These are phyloP conservation scores for Picea glauca DNA, from an alignment of 75 land plant genomes.

Conservation along the genomic window DNA sequence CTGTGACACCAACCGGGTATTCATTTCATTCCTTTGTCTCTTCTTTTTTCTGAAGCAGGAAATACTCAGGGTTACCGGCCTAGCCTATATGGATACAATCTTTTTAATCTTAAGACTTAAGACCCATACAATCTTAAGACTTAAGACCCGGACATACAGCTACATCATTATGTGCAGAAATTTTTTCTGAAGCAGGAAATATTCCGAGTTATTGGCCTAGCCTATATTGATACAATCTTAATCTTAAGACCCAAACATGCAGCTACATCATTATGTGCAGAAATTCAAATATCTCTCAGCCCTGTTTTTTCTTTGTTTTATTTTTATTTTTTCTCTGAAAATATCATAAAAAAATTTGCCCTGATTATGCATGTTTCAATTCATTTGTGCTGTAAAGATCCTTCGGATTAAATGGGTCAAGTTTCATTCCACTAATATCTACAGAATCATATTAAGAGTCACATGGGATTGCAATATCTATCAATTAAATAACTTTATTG, in stretches of 20 bases:
- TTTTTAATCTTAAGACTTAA: not conserved
- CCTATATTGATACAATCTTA: not conserved
- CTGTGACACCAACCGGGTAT: constrained; percentile 54
- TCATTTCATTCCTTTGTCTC: not conserved
- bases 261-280: too few species aligned
- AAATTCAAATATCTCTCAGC: too few species aligned
- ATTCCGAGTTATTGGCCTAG: too few species aligned
- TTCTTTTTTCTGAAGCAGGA: not conserved
- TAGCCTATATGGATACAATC: not conserved
- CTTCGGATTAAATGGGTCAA: too few species aligned
- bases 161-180: too few species aligned
- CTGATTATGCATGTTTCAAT: too few species aligned
- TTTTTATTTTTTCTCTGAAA: not conserved
- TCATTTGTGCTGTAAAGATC: too few species aligned
- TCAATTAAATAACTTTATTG: not conserved
- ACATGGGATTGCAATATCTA: not conserved
- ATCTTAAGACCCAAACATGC: too few species aligned
- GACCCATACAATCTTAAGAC: not conserved
- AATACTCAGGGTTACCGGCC: not conserved
- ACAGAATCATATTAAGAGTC: not conserved
- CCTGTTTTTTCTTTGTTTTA: not conserved
- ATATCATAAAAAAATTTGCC: not conserved
- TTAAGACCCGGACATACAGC: not conserved
- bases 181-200: too few species aligned
- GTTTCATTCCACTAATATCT: too few species aligned